Evolutionary conservation across 2,329 filamentous ascomycete species (phyloP), one percentile per base, ranked within the genome.

Genomic region (Ceratocystis albifundus): DNA sequence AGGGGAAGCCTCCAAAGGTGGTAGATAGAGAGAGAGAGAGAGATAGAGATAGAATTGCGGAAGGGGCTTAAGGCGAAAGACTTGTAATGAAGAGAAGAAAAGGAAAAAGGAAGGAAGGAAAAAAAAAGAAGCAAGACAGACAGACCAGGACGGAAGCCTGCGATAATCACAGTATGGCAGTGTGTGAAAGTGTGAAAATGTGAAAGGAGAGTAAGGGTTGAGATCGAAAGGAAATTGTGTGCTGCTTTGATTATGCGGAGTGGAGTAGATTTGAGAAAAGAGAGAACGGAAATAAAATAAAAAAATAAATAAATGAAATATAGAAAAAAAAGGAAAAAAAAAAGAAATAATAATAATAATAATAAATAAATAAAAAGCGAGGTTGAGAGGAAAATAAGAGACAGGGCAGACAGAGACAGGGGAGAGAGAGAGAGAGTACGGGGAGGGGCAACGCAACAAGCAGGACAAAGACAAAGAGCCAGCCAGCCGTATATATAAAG

Each of bases 221-320:
- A 65, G 64, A 41, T 61, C 5, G 64, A 28, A 48, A 61, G 64
- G 53, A 65, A 65, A 59, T 61, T 59, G 53, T 46, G 55, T 59
- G 30, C 30, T 32, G 25, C 55, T 36, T 46, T 62, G 32, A 62
- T 62, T 46, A 44, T 62, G 63, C 48, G 63, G 41, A 50, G 46
- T 6, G 48, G 44, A 55, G 53, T 44, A 44, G 48, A 55, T 50
- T 25, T 36, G n/a, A 25, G 46, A 65, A 65, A 55, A 32, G 48
- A 65, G 53, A 53, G 36, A 63, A 44, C 32, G 20, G 25, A 63
- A 48, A 22, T n/a, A 25, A 30, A 55, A 30, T 41, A 30, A 32
- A 32, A 50, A 50, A 25, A 41, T n/a, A 41, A 25, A 53, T 15
- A 41, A 15, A 6, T 5, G 36, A 45, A 64, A 48, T n/a, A n/a